Evolutionary conservation across 164 flowering plant genomes (phyloP).

Genomic region (Protea cynaroides): DNA sequence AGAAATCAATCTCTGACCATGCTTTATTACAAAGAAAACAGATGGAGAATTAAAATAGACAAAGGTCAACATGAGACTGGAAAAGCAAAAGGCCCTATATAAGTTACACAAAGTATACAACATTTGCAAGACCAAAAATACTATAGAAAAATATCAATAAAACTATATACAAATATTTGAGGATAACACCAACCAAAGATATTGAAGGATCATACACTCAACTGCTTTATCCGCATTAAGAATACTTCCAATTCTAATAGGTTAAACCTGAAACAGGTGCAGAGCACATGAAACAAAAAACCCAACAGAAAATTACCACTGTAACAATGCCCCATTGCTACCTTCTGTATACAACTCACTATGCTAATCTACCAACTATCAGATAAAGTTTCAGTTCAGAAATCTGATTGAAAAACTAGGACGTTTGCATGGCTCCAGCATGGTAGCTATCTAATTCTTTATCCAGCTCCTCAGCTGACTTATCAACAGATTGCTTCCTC

Average conservation of each 20-base stretch:
- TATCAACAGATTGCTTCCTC: constrained; percentile 41
- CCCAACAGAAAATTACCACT: not conserved
- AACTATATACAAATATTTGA: too few species aligned
- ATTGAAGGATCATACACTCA: too few species aligned
- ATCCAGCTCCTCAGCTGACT: constrained; percentile 72
- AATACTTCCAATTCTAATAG: not conserved
- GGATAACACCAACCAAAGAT: too few species aligned
- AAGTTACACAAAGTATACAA: too few species aligned
- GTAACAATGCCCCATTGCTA: not conserved
- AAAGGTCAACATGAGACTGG: too few species aligned
- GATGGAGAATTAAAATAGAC: too few species aligned
- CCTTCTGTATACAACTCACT: constrained; percentile 7
- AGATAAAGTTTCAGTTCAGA: not conserved
- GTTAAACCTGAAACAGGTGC: not conserved
- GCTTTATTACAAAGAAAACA: too few species aligned
- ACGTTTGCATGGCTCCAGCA: constrained; percentile 69
- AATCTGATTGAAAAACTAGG: constrained; percentile 5
- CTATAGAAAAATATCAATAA: too few species aligned
- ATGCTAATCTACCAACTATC: not conserved
- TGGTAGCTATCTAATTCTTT: constrained; percentile 79
- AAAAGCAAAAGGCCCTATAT: too few species aligned
- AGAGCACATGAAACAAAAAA: not conserved
- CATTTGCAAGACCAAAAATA: too few species aligned
- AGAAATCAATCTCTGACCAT: too few species aligned
- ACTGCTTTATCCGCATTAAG: not conserved